Conservation (phyloP, 164 flowering plant genomes). For the Saururus chinensis region DNA sequence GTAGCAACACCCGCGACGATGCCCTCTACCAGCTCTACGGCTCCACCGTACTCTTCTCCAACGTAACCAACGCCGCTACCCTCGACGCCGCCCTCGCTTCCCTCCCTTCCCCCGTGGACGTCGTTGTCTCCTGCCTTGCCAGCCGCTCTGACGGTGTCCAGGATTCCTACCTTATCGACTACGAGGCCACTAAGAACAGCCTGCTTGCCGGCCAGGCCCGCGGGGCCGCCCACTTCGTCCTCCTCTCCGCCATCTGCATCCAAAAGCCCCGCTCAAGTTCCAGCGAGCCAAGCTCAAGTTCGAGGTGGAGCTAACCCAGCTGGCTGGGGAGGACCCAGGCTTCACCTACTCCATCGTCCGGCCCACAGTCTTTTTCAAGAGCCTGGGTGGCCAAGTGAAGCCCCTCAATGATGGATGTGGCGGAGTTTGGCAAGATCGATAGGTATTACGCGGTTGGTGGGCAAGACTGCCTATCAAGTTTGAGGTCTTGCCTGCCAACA, state of each 20-base stretch:
- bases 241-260: conserved; percentile 89
- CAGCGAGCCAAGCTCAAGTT: conserved; percentile 88
- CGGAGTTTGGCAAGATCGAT: conserved; percentile 91
- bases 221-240: conserved; percentile 83
- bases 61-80: conserved; percentile 49
- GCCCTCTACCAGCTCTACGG: conserved; percentile 50
- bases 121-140: conserved; percentile 87
- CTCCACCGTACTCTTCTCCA: conserved; percentile 68
- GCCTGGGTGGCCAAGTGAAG: conserved; percentile 93
- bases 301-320: conserved; percentile 61
- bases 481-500: too few species aligned
- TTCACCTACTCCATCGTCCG: conserved; percentile 85
- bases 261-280: conserved; percentile 87
- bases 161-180: conserved; percentile 72
- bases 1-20: conserved; percentile 43
- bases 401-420: conserved; percentile 78
- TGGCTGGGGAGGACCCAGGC: conserved; percentile 27
- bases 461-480: too few species aligned
- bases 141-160: conserved; percentile 80
- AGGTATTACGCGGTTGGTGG: conserved; percentile 92
- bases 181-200: conserved; percentile 81
- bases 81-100: conserved; percentile 42
- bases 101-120: conserved; percentile 53
- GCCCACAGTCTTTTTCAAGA: conserved; percentile 94
- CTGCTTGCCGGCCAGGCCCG: conserved; percentile 53